phyloP scores from a whole-genome alignment of 1,284 basidiomycete genomes.

The Cutaneotrichosporon mucoides region DNA sequence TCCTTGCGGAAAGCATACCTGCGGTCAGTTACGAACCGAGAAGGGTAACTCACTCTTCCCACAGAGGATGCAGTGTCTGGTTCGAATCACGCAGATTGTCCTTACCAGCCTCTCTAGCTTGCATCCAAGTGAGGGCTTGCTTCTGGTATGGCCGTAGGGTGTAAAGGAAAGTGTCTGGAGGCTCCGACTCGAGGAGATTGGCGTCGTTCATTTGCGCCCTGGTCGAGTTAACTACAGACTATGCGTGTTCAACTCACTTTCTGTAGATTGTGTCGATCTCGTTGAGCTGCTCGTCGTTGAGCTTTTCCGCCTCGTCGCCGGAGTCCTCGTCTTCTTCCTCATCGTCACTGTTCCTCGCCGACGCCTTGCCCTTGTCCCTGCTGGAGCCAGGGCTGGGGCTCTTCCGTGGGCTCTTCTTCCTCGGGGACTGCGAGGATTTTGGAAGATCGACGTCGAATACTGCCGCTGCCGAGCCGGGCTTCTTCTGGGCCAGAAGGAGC shows the following conservation, averaged over 20 bases:
- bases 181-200: conserved; percentile 74
- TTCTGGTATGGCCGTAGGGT: conserved; percentile 86
- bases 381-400: conserved; percentile 29
- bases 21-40: neutral
- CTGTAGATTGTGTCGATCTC: conserved; percentile 70
- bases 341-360: conserved; percentile 49
- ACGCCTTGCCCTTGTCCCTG: conserved; percentile 35
- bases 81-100: conserved; percentile 60
- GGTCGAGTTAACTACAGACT: conserved; percentile 18
- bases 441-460: conserved; percentile 30
- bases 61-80: conserved; percentile 83
- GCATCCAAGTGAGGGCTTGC: conserved; percentile 93
- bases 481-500: conserved; percentile 43
- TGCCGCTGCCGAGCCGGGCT: conserved; percentile 31
- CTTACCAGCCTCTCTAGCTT: conserved; percentile 72
- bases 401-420: conserved; percentile 4
- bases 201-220: conserved; percentile 81
- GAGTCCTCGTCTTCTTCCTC: conserved; percentile 55
- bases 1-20: conserved; percentile 48
- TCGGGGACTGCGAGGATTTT: conserved; percentile 22
- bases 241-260: conserved; percentile 53
- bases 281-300: conserved; percentile 64
- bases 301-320: conserved; percentile 60
- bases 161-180: conserved; percentile 72
- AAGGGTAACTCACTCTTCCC: conserved; percentile 71